phyloP scores from a whole-genome alignment of 73 alveolate genomes.

The Urostyla sp. region DNA sequence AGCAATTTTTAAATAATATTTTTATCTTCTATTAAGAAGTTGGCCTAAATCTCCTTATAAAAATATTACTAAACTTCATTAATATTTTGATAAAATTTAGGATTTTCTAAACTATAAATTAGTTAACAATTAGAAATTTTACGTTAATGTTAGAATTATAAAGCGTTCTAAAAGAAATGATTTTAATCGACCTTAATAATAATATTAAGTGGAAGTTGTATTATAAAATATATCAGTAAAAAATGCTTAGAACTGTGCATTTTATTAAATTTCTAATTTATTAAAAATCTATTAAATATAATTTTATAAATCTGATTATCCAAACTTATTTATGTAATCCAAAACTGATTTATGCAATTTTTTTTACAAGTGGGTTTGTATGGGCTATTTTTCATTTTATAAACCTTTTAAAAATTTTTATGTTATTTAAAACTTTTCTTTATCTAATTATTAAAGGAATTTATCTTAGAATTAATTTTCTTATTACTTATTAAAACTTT shows the following conservation, averaged over 20 bases:
- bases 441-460: too few species aligned
- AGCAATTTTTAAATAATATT: not conserved
- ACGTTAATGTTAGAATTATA: not conserved
- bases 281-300: not conserved
- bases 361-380: too few species aligned
- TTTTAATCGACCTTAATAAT: not conserved
- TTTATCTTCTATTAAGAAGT: not conserved
- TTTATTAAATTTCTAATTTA: not conserved
- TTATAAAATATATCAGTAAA: not conserved
- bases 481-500: too few species aligned
- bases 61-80: not conserved
- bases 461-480: too few species aligned
- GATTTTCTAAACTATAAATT: not conserved
- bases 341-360: too few species aligned
- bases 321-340: too few species aligned
- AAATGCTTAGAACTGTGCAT: not conserved
- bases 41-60: not conserved
- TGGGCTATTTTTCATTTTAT: too few species aligned
- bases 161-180: not conserved
- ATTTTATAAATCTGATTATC: too few species aligned
- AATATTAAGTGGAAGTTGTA: not conserved
- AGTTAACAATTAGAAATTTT: not conserved
- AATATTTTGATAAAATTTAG: not conserved
- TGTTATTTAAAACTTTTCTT: too few species aligned
- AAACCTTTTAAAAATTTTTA: too few species aligned